Percentiles rank a stretch among this genome's conserved stretches.
These are phyloP conservation scores for Tetrapisispora arboricola DNA, from an alignment of 805 yeast species.

Conservation along the genomic window DNA sequence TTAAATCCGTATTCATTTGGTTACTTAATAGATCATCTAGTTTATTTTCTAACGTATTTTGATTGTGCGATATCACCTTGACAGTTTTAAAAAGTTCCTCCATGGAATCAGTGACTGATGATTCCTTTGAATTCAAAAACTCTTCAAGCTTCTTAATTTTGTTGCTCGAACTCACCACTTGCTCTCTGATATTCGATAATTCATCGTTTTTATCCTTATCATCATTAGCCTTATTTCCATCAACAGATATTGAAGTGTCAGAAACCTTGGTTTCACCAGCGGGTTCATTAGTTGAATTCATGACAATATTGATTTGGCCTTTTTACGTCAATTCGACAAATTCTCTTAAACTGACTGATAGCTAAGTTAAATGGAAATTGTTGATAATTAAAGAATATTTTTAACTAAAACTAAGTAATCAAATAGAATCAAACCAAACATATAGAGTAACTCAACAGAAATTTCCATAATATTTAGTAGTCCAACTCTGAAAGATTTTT, in stretches of 20 bases:
- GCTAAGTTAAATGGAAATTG: too few relatives aligned
- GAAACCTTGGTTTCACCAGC: too few relatives aligned
- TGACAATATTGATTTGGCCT: too few relatives aligned
- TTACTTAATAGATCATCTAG: constrained; percentile 28
- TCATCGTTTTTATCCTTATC: constrained; percentile 6
- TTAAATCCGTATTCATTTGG: constrained; percentile 28
- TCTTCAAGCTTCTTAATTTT: constrained; percentile 14
- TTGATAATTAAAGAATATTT: too few relatives aligned
- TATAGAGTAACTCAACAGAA: too few relatives aligned
- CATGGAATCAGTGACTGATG: constrained; percentile 12
- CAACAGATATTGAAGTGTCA: too few relatives aligned
- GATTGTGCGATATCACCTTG: constrained; percentile 25
- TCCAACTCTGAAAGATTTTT: too few relatives aligned
- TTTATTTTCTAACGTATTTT: constrained; percentile 27
- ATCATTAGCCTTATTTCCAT: constrained; percentile 31
- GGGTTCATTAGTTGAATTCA: too few relatives aligned
- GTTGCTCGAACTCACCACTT: background rate
- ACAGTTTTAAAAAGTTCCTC: constrained; percentile 20
- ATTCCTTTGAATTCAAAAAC: constrained; percentile 12
- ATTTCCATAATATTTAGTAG: too few relatives aligned
- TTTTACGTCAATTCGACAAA: too few relatives aligned
- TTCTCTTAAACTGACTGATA: too few relatives aligned
- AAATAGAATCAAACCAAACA: background rate
- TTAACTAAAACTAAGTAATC: too few relatives aligned
- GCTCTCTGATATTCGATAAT: constrained; percentile 29